These are phyloP conservation scores for Suillus weaverae DNA, from an alignment of 768 basidiomycete genomes.

Conservation along the genomic window DNA sequence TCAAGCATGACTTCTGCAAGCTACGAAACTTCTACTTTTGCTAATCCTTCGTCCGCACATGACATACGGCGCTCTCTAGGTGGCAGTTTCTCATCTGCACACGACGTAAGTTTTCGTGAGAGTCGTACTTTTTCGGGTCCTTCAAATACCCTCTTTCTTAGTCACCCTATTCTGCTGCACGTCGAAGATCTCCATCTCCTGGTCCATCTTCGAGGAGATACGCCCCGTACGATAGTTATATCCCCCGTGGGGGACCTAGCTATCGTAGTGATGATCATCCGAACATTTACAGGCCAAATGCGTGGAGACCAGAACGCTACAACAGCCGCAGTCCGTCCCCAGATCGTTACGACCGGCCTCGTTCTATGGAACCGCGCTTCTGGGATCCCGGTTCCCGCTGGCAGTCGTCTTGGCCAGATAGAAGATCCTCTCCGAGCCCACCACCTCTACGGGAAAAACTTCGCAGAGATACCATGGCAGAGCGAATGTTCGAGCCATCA, in stretches of 20 bases:
- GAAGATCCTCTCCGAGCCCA: conserved; percentile 42
- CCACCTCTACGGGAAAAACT: conserved; percentile 33
- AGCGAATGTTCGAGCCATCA: conserved; percentile 72
- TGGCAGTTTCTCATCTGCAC: conserved; percentile 18
- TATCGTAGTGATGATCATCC: conserved; percentile 40
- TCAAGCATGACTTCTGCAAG: conserved; percentile 22
- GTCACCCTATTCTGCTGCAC: conserved; percentile 29
- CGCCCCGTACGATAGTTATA: conserved; percentile 52
- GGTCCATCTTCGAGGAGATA: conserved; percentile 42
- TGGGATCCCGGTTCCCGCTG: conserved; percentile 50
- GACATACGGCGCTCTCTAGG: conserved; percentile 31
- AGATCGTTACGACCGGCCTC: conserved; percentile 45
- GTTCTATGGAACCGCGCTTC: conserved; percentile 40
- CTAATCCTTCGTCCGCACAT: conserved; percentile 22
- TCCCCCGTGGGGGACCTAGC: conserved; percentile 38
- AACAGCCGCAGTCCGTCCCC: conserved; percentile 54
- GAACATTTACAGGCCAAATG: conserved; percentile 44
- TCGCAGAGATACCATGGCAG: conserved; percentile 40
- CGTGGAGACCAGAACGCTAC: conserved; percentile 35
- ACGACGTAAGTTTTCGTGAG: conserved; percentile 32
- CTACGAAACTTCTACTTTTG: conserved; percentile 28
- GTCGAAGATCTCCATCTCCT: conserved; percentile 53
- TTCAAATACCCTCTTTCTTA: conserved; percentile 13
- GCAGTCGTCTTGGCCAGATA: conserved; percentile 41
- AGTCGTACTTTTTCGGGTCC: conserved; percentile 1